Conservation (phyloP, 805 yeast genomes). For the Wickerhamomyces alni region DNA sequence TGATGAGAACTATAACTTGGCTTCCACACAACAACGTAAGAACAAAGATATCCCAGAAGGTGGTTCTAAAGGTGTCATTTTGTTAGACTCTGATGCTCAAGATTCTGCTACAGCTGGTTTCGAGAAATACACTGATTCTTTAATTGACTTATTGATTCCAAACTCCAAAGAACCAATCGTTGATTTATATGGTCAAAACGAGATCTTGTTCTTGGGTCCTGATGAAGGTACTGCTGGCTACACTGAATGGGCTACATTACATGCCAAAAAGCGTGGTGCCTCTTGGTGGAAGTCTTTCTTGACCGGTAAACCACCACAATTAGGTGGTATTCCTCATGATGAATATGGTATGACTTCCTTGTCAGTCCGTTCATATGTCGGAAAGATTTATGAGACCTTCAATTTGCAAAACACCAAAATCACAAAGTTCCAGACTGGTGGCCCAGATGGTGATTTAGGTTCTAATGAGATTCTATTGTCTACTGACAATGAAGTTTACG, state of each 20-base stretch:
- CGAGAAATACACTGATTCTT: constrained; percentile 86
- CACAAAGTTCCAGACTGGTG: constrained; percentile 92
- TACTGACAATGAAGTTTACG: constrained; percentile 66
- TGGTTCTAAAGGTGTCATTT: constrained; percentile 95
- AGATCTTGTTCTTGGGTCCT: constrained; percentile 96
- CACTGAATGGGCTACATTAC: constrained; percentile 96
- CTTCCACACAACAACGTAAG: constrained; percentile 92
- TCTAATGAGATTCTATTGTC: constrained; percentile 91
- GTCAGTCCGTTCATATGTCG: constrained; percentile 87
- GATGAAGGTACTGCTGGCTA: constrained; percentile 97
- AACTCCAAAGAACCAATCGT: constrained; percentile 82
- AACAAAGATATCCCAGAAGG: constrained; percentile 99
- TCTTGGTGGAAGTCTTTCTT: constrained; percentile 98
- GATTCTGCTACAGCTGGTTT: constrained; percentile 79
- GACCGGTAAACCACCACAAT: constrained; percentile 86
- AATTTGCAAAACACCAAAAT: constrained; percentile 52
- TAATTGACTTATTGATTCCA: constrained; percentile 77
- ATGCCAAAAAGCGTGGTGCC: constrained; percentile 88
- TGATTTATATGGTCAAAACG: constrained; percentile 77
- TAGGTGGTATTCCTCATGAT: constrained; percentile 98
- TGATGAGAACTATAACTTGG: constrained; percentile 94
- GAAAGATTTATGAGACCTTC: constrained; percentile 78
- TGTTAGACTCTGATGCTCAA: constrained; percentile 67
- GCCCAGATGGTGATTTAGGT: constrained; percentile 98
- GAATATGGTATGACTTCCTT: constrained; percentile 96